These are phyloP conservation scores for Rubroboletus satanas DNA, from an alignment of 768 basidiomycete genomes.

Conservation along the genomic window DNA sequence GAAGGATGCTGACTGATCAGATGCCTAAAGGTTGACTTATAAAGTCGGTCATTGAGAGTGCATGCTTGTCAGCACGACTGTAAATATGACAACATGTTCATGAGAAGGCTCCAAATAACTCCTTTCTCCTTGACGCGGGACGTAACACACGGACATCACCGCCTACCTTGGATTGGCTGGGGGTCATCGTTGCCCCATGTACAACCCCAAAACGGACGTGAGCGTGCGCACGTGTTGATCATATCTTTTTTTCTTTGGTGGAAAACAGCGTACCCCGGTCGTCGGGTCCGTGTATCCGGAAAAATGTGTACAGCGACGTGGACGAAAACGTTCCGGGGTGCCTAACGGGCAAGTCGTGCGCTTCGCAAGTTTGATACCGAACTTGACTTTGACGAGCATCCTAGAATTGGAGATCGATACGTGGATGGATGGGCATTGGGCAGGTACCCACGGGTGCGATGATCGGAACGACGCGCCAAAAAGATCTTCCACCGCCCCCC, in stretches of 20 bases:
- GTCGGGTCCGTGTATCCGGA: not conserved
- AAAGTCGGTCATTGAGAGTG: not conserved
- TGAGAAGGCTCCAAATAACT: not conserved
- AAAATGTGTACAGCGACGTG: too few relatives aligned
- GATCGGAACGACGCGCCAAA: not conserved
- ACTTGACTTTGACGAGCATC: not conserved
- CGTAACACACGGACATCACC: not conserved
- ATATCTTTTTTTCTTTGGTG: too few relatives aligned
- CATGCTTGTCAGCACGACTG: not conserved
- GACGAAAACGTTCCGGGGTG: not conserved
- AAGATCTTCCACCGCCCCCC: not conserved
- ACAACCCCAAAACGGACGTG: not conserved
- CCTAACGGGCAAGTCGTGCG: not conserved
- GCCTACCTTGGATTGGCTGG: not conserved
- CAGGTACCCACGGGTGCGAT: too few relatives aligned
- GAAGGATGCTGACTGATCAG: not conserved
- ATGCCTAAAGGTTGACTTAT: not conserved
- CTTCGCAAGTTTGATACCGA: not conserved
- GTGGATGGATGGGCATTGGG: not conserved
- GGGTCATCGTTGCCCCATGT: not conserved
- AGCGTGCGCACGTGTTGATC: not conserved
- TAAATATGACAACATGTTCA: not conserved
- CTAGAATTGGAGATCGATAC: not conserved
- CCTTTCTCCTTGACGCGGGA: not conserved
- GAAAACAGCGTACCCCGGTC: not conserved